phyloP scores from a whole-genome alignment of 108 stramenopile genomes.

The Mediolabrus comicus region DNA sequence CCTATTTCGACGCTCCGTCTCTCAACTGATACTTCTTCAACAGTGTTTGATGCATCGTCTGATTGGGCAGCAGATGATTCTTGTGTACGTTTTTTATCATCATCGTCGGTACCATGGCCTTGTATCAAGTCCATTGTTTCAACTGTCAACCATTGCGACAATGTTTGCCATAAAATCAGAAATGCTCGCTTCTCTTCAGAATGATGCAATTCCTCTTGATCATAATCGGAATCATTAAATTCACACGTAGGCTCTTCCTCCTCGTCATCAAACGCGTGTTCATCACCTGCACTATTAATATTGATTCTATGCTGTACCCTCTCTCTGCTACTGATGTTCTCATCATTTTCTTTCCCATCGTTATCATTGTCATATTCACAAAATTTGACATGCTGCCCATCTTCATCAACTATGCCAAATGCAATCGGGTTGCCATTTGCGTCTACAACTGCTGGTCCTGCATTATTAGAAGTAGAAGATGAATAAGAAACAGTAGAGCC shows the following conservation, averaged over 20 bases:
- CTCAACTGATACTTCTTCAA: neutral
- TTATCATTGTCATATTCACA: constrained; percentile 5
- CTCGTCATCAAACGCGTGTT: neutral
- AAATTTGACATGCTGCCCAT: constrained; percentile 15
- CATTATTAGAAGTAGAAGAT: neutral
- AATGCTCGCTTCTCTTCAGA: constrained; percentile 22
- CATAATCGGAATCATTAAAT: constrained; percentile 4
- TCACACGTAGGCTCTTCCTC: neutral
- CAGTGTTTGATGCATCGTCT: too few species aligned
- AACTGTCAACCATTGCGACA: constrained; percentile 32
- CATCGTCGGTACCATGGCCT: constrained; percentile 4
- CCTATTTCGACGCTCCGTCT: constrained; percentile 51
- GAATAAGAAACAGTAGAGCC: neutral
- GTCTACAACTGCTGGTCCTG: neutral
- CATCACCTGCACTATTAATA: neutral
- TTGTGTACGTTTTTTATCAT: neutral
- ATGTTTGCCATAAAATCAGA: constrained; percentile 34
- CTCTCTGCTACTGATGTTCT: constrained; percentile 2
- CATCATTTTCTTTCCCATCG: neutral
- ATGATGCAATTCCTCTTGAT: neutral
- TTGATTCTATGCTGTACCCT: constrained; percentile 5
- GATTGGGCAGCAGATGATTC: neutral
- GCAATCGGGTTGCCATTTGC: constrained; percentile 1
- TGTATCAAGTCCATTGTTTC: constrained; percentile 14
- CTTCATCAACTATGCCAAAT: neutral